Evolutionary conservation across 495 filamentous ascomycete genomes (phyloP), one percentile per base, ranked within the genome.

Genomic region (Cudoniella acicularis): DNA sequence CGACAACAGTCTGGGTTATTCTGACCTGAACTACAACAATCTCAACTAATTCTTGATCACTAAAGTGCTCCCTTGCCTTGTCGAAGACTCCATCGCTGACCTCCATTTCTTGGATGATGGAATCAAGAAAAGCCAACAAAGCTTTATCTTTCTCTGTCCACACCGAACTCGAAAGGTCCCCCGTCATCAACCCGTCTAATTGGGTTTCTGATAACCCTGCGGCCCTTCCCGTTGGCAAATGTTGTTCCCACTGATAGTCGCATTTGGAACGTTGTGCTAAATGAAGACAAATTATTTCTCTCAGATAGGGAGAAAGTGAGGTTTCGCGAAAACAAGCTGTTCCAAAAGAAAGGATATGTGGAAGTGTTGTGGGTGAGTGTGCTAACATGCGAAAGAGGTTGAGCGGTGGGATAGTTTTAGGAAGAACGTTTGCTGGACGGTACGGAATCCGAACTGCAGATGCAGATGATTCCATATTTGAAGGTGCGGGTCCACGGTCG

Each of bases 311-410:
- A 4, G 52, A 42, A n/a, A 64, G 47, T 11, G 62, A 60, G 10
- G 62, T 64, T 17, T 64, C 62, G 36, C 62, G 62, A 54, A 60
- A 60, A 41, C 57, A 60, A 9, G 57, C 62, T 41, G 62, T 64
- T 27, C 62, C 62, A 22, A 64, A 48, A 10, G 62, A 64, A n/a
- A 64, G 41, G 9, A 48, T 20, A 40, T 64, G 62, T 13, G 62
- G 62, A 3, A 64, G 53, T 8, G 62, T 64, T 30, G 56, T 42
- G 1, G 62, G 62, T 2, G 56, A 60, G 36, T 64, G 57, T 10
- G 56, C 57, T 47, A 57, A 57, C 40, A 64, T 49, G 42, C 57
- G 40, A 40, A 64, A 64, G 1, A 64, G 23, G 51, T 64, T 63
- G 0, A 59, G 56, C 9, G 61, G 56, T 20, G 61, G 56, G 43